Evolutionary conservation across 2,329 filamentous ascomycete species (phyloP), one percentile per base, ranked within the genome.

Genomic region (Aspergillus candidus): DNA sequence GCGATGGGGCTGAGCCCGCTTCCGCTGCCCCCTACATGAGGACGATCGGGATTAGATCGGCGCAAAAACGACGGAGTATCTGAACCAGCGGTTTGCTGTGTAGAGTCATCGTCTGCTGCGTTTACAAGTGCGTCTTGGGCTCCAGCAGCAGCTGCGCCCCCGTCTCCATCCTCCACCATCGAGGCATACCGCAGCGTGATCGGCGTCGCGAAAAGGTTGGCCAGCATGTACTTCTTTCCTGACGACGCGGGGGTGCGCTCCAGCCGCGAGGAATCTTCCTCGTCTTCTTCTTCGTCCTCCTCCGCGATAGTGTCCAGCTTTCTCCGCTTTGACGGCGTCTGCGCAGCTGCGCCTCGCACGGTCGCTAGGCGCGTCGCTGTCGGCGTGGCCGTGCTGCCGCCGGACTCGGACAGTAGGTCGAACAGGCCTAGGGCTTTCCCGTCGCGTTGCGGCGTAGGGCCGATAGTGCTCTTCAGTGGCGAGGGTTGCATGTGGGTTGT

Each of bases 391-490:
- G 56, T 61, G 41, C 60, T 68, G 3, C 60, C 58, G 1, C 65
- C 66, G 0, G 69, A 68, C 14, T 65, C 62, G 4, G 70, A 70
- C 4, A 75, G 59, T 35, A 73, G 58, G 44, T 74, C 72, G 40
- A 75, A 74, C 2, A 75, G 58, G 1, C 72, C 72, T 2, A 75
- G 51, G 0, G 71, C 63, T 35, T 67, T 72, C 8, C 72, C 72
- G 54, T 74, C 70, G 32, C 72, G 67, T 46, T 74, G 70, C 1
- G 72, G 72, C 2, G 72, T 74, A 11, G 72, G 72, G 4, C 71
- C 72, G 39, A 74, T 70, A 17, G 61, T 64, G 7, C 62, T 50
- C 35, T 68, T 66, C 2, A 72, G 50, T 3, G 67, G 65, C 7
- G 62, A 57, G 6, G 50, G 32, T 27, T 53, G 46, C 12, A 48